phyloP scores from a whole-genome alignment of 441 rosid genomes.

The Codiaeum variegatum region DNA sequence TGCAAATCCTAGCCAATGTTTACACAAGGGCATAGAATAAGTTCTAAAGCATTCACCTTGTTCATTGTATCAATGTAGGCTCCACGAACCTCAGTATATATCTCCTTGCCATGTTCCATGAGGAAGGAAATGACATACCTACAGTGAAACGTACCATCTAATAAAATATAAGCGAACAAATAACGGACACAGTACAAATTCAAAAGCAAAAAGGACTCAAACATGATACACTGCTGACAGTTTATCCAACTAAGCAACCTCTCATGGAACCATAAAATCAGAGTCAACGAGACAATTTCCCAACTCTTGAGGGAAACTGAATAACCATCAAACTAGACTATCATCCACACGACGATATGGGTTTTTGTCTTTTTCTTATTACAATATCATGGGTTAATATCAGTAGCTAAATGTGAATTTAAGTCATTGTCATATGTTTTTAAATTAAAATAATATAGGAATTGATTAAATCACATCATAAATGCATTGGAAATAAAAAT shows the following conservation, averaged over 20 bases:
- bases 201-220: background rate
- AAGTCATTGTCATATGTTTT: no score
- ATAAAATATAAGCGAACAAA: background rate
- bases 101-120: slow-evolving; percentile 92
- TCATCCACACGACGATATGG: no score
- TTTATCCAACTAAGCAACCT: background rate
- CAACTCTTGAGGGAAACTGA: background rate
- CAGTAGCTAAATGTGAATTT: no score
- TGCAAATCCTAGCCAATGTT: slow-evolving; percentile 10
- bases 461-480: no score
- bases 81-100: slow-evolving; percentile 83
- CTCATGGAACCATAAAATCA: background rate
- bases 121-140: slow-evolving; percentile 89
- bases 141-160: slow-evolving; percentile 24
- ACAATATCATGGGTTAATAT: no score
- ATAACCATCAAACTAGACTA: background rate
- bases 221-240: background rate
- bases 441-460: no score
- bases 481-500: no score
- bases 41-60: slow-evolving; percentile 52
- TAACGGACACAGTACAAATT: background rate
- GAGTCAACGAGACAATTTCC: background rate
- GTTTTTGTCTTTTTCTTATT: no score
- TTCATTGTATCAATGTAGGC: slow-evolving; percentile 98
- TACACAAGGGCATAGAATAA: background rate